These are phyloP conservation scores for Mollisia scopiformis DNA, from an alignment of 2,329 filamentous ascomycete genomes.

Conservation along the genomic window DNA sequence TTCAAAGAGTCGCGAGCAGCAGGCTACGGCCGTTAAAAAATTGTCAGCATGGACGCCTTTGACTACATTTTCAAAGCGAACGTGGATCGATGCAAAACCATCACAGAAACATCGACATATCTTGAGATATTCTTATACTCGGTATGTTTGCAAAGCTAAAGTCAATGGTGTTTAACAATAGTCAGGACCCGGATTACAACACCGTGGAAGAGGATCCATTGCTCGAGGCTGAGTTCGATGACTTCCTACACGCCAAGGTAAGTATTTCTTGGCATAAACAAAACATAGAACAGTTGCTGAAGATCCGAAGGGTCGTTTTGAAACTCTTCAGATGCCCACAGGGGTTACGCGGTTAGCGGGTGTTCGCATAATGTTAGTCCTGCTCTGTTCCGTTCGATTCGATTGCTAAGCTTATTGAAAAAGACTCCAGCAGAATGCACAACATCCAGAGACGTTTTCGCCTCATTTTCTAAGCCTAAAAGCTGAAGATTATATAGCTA, in stretches of 20 bases:
- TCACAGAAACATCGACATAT: not conserved
- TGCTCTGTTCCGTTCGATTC: too few species aligned
- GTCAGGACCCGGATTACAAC: constrained; percentile 28
- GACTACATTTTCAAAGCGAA: not conserved
- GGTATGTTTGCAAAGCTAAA: not conserved
- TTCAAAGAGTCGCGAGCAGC: too few species aligned
- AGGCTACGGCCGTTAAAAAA: too few species aligned
- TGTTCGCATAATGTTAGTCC: too few species aligned
- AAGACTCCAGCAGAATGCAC: constrained; percentile 43
- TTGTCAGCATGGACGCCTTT: too few species aligned
- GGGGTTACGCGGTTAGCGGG: too few species aligned
- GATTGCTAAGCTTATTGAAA: not conserved
- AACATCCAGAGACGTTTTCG: constrained; percentile 60
- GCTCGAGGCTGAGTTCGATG: constrained; percentile 31
- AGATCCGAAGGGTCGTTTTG: too few species aligned
- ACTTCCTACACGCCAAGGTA: constrained; percentile 32
- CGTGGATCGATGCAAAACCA: not conserved
- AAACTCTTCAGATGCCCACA: too few species aligned
- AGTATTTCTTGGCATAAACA: too few species aligned
- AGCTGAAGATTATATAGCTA: constrained; percentile 53
- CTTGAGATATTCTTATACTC: not conserved
- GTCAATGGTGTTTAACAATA: not conserved
- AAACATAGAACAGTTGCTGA: too few species aligned
- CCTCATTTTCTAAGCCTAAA: constrained; percentile 57
- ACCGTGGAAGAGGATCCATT: constrained; percentile 31